Percentiles rank a stretch among this genome's conserved stretches.
Evolutionary conservation across 805 yeast species (phyloP).

Genomic region (Ogataea philodendri): DNA sequence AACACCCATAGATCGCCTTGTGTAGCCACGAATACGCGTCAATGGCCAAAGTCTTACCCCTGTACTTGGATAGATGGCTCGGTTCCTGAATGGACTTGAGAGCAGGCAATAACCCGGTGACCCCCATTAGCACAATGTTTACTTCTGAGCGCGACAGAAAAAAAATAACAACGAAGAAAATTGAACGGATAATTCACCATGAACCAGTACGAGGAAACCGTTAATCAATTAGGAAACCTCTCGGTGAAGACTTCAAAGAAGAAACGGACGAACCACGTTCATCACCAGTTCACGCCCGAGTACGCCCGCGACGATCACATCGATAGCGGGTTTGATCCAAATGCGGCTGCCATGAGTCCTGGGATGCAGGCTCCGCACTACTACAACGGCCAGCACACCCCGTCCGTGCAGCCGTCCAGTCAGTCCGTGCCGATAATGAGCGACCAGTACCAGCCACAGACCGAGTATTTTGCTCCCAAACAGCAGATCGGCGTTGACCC

Average conservation of each 20-base stretch:
- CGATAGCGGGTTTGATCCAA: constrained; percentile 30
- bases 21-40: constrained; percentile 98
- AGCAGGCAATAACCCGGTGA: constrained; percentile 75
- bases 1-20: constrained; percentile 77
- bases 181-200: constrained; percentile 1
- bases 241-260: constrained; percentile 15
- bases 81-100: constrained; percentile 70
- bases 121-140: constrained; percentile 59
- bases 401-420: not conserved
- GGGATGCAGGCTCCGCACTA: constrained; percentile 28
- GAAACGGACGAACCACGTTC: constrained; percentile 30
- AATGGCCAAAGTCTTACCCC: constrained; percentile 81
- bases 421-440: not conserved
- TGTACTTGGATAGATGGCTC: constrained; percentile 54
- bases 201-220: constrained; percentile 15
- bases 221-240: constrained; percentile 17
- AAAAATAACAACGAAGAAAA: constrained; percentile 10
- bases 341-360: constrained; percentile 33
- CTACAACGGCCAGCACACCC: constrained; percentile 5
- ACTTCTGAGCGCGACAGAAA: constrained; percentile 9
- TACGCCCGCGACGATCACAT: constrained; percentile 10
- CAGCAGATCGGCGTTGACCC: constrained; percentile 9
- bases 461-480: constrained; percentile 2
- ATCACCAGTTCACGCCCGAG: constrained; percentile 25
- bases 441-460: constrained; percentile 1